Base-by-base conservation (phyloP, 768 basidiomycete species). In the Strobilomyces echinocephalus region DNA sequence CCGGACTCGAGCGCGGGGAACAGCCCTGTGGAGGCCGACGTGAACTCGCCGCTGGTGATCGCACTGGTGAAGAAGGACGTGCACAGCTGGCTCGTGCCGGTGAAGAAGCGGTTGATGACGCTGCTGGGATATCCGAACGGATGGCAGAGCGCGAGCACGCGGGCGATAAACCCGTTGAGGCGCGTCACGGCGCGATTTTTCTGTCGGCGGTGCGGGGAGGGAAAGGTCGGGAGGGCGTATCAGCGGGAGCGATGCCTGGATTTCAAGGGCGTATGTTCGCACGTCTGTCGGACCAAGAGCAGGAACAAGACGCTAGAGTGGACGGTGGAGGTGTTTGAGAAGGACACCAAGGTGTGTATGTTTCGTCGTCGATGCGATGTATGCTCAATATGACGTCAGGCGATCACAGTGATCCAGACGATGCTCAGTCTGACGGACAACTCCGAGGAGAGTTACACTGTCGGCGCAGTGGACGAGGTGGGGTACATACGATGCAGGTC, bases 171-270 rank as follows among this genome's bases (percentile, higher is more conserved):
- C 61, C 84, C 85, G 0, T 76, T 78, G 16, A 76, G 84, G 45
- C 73, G 85, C 40, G 52, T 83, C 14, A 81, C 79, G 5, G 82
- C 84, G 0, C 69, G 80, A 21, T 88, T 85, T 67, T 64, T 69
- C 26, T 90, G 87, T 63, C 75, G 66, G 50, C 58, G 60, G 36
- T 90, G 88, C 60, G 61, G 60, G 4, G 53, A 63, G 58, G 65
- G 73, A 12, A 70, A 64, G 9, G 66, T 75, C 1, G 65, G 63
- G 5, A 60, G 52, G 33, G 63, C 61, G 36, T 73, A 76, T 57
- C 65, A 60, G 31, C 68, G 66, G 21, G 74, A 78, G 38, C 71
- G 58, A 28, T 79, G 80, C 59, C 67, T 88, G 47, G 78, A 82
- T 60, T 84, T 85, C 53, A 69, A 66, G 10, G 79, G 74, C 4